Base-by-base conservation (phyloP, 768 basidiomycete species). In the Psilocybe tampanensis region DNA sequence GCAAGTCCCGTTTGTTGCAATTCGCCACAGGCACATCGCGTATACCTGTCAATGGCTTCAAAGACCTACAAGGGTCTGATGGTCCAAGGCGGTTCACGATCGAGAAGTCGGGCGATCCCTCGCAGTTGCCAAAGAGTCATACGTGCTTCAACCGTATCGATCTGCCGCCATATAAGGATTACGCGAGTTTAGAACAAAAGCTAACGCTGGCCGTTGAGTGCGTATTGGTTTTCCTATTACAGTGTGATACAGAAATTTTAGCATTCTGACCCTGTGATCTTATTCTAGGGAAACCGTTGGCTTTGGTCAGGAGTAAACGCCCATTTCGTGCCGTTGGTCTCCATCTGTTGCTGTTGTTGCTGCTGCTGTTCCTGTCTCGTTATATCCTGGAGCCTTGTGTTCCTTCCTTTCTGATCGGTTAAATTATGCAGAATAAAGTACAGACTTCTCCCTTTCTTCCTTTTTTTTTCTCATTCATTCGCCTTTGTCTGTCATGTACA, bases 41-140 rank as follows among this genome's bases (percentile, higher is more conserved):
- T 61, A 95, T 97, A 61, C 96, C 96, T 13, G 96, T 97, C 74
- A 97, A 96, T 67, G 97, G 97, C 0, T 98, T 98, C 84, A 98
- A 97, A 73, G 97, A 98, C 66, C 75, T 98, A 17, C 97, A 98
- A 75, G 97, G 97, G 17, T 96, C 94, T 2, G 97, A 99, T 71
- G 97, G 96, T 9, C 96, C 95, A 21, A 80, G 96, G 47, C 84
- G 96, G 45, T 99, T 99, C 74, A 99, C 97, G 8, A 98, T 99
- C 68, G 97, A 99, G 74, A 98, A 98, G 77, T 92, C 94, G 33
- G 97, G 97, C 23, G 97, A 99, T 67, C 92, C 95, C 19, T 91
- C 90, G 21, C 95, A 97, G 71, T 74, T 99, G 66, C 97, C 97
- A 1, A 99, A 98, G 86, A 92, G 90, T 71, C 90, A 92, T 68